Evolutionary conservation across 139 green algal species (phyloP).

Genomic region (Chlamydomonas incerta): DNA sequence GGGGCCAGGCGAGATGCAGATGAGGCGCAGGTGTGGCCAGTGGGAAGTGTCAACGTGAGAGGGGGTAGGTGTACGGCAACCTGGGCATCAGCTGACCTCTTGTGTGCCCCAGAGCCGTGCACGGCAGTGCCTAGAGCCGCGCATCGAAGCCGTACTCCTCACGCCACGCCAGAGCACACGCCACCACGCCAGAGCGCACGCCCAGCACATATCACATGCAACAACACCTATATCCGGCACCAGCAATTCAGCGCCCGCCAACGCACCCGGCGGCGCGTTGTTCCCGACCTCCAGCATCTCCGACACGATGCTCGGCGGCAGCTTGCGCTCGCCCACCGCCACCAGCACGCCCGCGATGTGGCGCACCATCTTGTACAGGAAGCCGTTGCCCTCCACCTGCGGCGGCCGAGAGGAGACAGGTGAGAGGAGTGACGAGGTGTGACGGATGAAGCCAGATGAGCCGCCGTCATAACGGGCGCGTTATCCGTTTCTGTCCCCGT

Average conservation of each 20-base stretch:
- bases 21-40: neutral
- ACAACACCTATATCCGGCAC: too few relatives aligned
- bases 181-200: too few relatives aligned
- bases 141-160: too few relatives aligned
- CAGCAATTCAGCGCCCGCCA: too few relatives aligned
- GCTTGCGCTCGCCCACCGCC: conserved; percentile 52
- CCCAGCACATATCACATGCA: neutral
- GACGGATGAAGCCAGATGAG: too few relatives aligned
- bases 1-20: neutral
- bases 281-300: conserved; percentile 44
- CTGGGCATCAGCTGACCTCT: too few relatives aligned
- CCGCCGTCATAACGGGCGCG: too few relatives aligned
- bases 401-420: neutral
- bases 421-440: neutral
- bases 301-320: conserved; percentile 9
- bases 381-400: conserved; percentile 79
- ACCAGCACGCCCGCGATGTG: conserved; percentile 83
- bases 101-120: too few relatives aligned
- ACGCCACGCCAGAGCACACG: neutral
- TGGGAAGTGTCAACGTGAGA: neutral
- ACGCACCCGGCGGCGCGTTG: conserved; percentile 40
- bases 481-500: too few relatives aligned
- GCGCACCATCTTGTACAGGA: conserved; percentile 87
- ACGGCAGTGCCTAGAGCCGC: too few relatives aligned
- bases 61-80: neutral